phyloP scores from a whole-genome alignment of 1,139 yeast species.

The Protomyces macrosporus region DNA sequence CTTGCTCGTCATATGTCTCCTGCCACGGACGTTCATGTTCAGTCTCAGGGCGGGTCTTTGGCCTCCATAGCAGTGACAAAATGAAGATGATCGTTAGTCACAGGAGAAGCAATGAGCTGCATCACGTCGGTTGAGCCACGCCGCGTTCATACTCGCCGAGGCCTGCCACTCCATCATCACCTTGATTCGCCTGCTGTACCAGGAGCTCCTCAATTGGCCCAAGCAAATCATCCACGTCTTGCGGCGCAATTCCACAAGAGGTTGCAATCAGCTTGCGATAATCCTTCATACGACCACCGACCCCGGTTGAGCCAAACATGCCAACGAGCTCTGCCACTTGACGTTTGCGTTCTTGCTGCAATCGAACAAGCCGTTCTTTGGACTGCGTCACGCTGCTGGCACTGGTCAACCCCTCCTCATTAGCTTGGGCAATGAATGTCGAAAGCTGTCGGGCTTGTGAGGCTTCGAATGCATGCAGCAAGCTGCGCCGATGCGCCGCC shows the following conservation, averaged over 20 bases:
- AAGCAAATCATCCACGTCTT: conserved; percentile 12
- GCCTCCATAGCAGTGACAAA: no score
- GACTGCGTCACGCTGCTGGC: conserved; percentile 42
- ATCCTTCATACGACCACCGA: conserved; percentile 62
- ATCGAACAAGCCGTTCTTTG: conserved; percentile 43
- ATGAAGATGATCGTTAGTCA: no score
- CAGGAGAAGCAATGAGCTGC: no score
- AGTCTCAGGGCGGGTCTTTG: no score
- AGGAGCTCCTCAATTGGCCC: conserved; percentile 18
- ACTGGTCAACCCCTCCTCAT: conserved; percentile 49
- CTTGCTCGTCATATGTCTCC: no score
- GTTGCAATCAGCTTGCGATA: conserved; percentile 75
- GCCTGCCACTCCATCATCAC: background rate
- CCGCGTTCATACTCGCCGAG: background rate
- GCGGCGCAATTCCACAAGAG: conserved; percentile 22
- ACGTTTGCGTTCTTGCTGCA: conserved; percentile 49
- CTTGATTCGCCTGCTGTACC: background rate
- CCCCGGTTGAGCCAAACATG: conserved; percentile 46
- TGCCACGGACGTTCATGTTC: no score
- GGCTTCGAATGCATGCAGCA: conserved; percentile 14
- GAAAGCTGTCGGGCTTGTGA: conserved; percentile 36
- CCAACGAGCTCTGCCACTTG: conserved; percentile 46
- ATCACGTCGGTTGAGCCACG: no score
- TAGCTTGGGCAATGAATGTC: conserved; percentile 51
- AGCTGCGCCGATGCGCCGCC: background rate